phyloP scores from a whole-genome alignment of 2,329 filamentous ascomycete species.

The Aspergillus intermedius region DNA sequence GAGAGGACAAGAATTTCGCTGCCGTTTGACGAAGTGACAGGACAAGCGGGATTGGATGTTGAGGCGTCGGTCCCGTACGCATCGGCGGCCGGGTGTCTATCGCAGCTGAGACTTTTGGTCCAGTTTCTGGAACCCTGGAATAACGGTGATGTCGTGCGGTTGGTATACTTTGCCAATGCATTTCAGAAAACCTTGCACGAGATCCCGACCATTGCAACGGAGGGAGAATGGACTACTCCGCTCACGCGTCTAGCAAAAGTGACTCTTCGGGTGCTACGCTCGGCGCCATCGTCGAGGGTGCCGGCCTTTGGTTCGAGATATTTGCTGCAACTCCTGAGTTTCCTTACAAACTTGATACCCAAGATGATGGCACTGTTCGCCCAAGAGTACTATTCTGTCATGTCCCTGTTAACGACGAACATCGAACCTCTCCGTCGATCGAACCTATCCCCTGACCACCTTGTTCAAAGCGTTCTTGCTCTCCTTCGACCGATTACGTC shows the following conservation, averaged over 20 bases:
- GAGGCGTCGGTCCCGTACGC: slow-evolving; percentile 31
- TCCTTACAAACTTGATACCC: slow-evolving; percentile 34
- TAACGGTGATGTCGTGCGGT: slow-evolving; percentile 32
- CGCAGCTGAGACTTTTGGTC: slow-evolving; percentile 59
- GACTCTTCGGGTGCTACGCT: slow-evolving; percentile 29
- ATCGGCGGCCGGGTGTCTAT: slow-evolving; percentile 35
- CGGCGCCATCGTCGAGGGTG: slow-evolving; percentile 15
- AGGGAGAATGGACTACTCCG: slow-evolving; percentile 36
- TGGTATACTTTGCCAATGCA: slow-evolving; percentile 39
- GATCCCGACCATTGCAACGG: slow-evolving; percentile 30
- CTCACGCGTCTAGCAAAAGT: slow-evolving; percentile 33
- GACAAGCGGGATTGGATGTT: slow-evolving; percentile 44
- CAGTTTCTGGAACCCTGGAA: slow-evolving; percentile 56
- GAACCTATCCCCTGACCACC: slow-evolving; percentile 18
- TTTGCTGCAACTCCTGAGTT: slow-evolving; percentile 30
- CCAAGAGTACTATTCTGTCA: slow-evolving; percentile 33
- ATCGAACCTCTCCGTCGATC: slow-evolving; percentile 12
- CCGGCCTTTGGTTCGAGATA: slow-evolving; percentile 20
- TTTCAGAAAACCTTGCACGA: slow-evolving; percentile 35
- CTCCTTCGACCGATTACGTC: slow-evolving; percentile 39
- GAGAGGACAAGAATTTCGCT: slow-evolving; percentile 25
- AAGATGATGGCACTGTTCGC: slow-evolving; percentile 35
- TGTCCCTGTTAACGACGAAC: slow-evolving; percentile 31
- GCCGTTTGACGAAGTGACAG: slow-evolving; percentile 28
- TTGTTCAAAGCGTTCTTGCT: slow-evolving; percentile 34